phyloP scores from a whole-genome alignment of 148 eudicot species.

The Beta vulgaris region DNA sequence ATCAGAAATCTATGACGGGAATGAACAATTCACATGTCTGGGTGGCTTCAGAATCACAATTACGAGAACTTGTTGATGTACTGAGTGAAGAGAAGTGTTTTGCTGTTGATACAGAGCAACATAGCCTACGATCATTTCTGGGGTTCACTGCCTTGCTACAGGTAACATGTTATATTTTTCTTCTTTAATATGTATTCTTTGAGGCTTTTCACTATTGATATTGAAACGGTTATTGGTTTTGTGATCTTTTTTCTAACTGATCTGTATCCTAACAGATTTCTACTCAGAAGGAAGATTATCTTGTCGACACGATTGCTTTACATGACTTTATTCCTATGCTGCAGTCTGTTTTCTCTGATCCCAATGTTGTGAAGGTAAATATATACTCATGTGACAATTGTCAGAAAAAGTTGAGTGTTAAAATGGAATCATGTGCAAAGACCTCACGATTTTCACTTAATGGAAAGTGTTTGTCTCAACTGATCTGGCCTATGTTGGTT shows the following conservation, averaged over 20 bases:
- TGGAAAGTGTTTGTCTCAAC: neutral
- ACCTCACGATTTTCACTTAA: constrained; percentile 1
- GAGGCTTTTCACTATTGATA: neutral
- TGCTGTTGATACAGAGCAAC: constrained; percentile 97
- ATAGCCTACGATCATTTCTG: constrained; percentile 76
- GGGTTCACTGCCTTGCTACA: constrained; percentile 92
- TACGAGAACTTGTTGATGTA: constrained; percentile 52
- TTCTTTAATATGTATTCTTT: neutral
- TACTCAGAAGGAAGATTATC: constrained; percentile 67
- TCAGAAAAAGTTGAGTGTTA: neutral
- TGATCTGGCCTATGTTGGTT: neutral
- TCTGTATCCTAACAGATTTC: constrained; percentile 53
- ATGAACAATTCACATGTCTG: constrained; percentile 52
- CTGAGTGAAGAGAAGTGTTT: constrained; percentile 67
- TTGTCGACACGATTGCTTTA: constrained; percentile 82
- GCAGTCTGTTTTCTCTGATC: constrained; percentile 74
- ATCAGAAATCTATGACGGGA: constrained; percentile 32
- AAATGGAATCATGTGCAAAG: neutral
- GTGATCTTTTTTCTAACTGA: neutral
- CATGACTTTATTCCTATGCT: constrained; percentile 75
- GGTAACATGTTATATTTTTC: constrained; percentile 34
- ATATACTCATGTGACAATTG: neutral
- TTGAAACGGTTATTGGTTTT: neutral
- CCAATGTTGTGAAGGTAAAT: constrained; percentile 76
- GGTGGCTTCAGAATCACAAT: constrained; percentile 73